Evolutionary conservation across 257 asterid genomes (phyloP), one percentile per base, ranked within the genome.

Genomic region (Solanum neorickii): DNA sequence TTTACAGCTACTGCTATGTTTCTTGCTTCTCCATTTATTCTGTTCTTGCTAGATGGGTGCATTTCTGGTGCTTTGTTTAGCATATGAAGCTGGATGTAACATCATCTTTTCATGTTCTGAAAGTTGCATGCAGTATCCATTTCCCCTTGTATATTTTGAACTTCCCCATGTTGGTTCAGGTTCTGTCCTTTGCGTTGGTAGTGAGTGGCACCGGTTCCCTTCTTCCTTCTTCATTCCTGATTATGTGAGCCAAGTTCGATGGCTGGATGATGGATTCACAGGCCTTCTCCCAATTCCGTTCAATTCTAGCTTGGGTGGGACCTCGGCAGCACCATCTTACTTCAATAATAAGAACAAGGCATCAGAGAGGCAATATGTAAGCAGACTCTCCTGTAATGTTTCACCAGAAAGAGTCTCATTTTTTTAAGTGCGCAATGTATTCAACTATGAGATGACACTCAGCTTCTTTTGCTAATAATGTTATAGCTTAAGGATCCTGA

Each of bases 181-280:
- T 92, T 68, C 98, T 0, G 93, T 93, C 87, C 87, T 97, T 33
- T 97, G 99, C 86, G 94, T 97, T 89, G 99, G 99, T 86, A 94
- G 98, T 62, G 99, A 97, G 91, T 97, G 99, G 99, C 99, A 97
- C 90, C 93, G 98, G 15, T 97, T 88, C 90, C 99, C 99, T 2
- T 96, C 99, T 87, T 97, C 99, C 56, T 97, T 97, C 88, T 91
- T 97, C 62, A 93, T 97, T 89, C 99, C 99, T 42, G 94, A 93
- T 46, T 96, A 96, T 82, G 92, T 96, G 65, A 56, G 86, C 68
- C 96, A 97, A 91, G 98, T 96, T 87, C 92, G 92, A 86, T 97
- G 99, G 99, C 89, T 97, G 88, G 98, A 97, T 90, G 99, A 96
- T 90, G 99, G 99, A 66, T 97, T 97, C 93, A 91, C 86, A 70